Evolutionary conservation across 148 eudicot genomes (phyloP), one percentile per base, ranked within the genome.

Genomic region (Camellia lanceoleosa): DNA sequence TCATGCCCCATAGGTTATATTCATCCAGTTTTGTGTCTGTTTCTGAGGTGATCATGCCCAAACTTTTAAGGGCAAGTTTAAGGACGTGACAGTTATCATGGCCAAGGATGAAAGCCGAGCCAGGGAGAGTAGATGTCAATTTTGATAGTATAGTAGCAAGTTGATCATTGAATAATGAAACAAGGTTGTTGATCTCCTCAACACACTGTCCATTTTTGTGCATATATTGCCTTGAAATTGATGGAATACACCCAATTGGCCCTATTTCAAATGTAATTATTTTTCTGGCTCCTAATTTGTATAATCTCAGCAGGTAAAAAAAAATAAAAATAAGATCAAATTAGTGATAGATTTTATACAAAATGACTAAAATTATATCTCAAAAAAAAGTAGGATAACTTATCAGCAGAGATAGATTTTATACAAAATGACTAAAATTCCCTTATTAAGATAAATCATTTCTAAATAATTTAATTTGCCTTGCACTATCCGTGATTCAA

Each of bases 181-280:
- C 85, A 0, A 86, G 84, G 38, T 70, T 15, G 75, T 91, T 91
- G 18, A 87, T 73, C 19, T 83, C 78, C 54, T 90, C 91, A 8
- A 82, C 92, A 18, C 97, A 91, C 72, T 44, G 66, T 47, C 85
- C 90, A 23, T 23, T 23, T 2, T 14, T 83, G 44, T 64, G 85
- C 38, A 86, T 82, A 1, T 52, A 49, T 0, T 19, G 38, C 71
- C 68, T 88, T 3, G 81, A 80, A 12, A 79, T 46, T 10, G 91
- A 80, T 7, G 94, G 92, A 16, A 90, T 80, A 84, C 97, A 93
- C 13, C 97, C 97, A 66, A 91, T 70, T 0, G 93, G 93, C 3
- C 92, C 91, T 3, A 93, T 51, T 76, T 90, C 88, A 46, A 90
- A 91, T 80, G 85, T 65, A 1, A 91, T 81, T 5, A 91, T 52